Base-by-base conservation (phyloP, 345 rosid genomes). In the Cardamine chenopodiifolia region DNA sequence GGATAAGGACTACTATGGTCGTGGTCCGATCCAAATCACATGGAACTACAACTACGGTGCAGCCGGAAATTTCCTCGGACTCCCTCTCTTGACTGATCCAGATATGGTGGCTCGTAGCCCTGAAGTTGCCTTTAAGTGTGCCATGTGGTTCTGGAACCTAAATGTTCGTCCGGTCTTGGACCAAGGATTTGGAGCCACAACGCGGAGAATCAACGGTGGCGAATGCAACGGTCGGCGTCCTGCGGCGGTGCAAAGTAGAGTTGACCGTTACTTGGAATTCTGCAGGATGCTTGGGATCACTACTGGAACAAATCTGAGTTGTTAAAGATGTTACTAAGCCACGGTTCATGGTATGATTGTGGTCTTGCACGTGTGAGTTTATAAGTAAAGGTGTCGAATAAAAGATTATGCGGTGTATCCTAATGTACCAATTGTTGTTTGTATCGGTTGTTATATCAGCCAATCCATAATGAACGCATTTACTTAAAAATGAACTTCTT, bases 41-140 rank as follows among this genome's bases (percentile, higher is more conserved):
- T 83, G 89, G 84, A 87, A 87, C 73, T 80, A 82, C 63, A 87
- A 87, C 70, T 87, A 87, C 31, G 88, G 91, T 15, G 71, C 82
- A 7, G 87, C 85, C 4, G 89, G 88, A 25, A 23, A 39, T 0
- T 72, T 61, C 68, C 65, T 87, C 5, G 69, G 58, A 25, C 78
- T 87, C 4, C 83, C 85, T 25, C 81, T 81, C 4, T 73, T 87
- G 42, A 37, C 53, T 45, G 48, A 86, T 44, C 92, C 92, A 2
- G 90, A 82, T 42, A 75, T 64, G 9, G 90, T 86, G 26, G 85
- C 84, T 31, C 80, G 58, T 18, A 79, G 78, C 59, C 77, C 81
- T 6, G 35, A 12, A 19, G 76, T 82, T 5, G 82, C 92, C 7
- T 88, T 86, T 70, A 83, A 79, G 76, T 80, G 85, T 3, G 81